These are phyloP conservation scores for Podila verticillata DNA, from an alignment of 192 early-diverging fungal genomes.

Conservation along the genomic window DNA sequence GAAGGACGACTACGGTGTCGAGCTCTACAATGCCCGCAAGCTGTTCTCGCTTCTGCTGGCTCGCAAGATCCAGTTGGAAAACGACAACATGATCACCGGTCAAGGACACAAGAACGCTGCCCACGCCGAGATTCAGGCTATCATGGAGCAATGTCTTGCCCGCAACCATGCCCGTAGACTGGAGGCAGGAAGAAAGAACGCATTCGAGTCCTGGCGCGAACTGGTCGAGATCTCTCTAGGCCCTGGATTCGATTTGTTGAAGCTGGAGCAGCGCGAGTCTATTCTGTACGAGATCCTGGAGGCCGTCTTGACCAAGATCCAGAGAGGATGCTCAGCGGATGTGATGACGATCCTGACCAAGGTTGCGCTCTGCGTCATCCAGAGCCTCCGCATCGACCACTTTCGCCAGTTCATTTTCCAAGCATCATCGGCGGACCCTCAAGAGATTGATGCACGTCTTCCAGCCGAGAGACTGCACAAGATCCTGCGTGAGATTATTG, in stretches of 20 bases:
- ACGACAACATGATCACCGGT: constrained; percentile 53
- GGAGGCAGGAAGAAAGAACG: constrained; percentile 71
- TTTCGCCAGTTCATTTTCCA: constrained; percentile 61
- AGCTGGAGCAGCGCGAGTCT: constrained; percentile 67
- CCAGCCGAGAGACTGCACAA: constrained; percentile 65
- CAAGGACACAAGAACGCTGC: constrained; percentile 58
- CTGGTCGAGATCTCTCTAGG: constrained; percentile 78
- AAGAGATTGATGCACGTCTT: constrained; percentile 58
- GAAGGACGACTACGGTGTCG: constrained; percentile 65
- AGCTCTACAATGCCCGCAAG: constrained; percentile 76
- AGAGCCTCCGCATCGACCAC: constrained; percentile 64
- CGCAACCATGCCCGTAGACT: constrained; percentile 80
- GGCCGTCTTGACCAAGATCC: constrained; percentile 70
- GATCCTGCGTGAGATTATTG: constrained; percentile 64
- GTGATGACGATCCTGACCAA: constrained; percentile 65
- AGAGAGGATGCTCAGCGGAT: constrained; percentile 46
- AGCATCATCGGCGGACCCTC: constrained; percentile 57
- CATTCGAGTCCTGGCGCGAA: constrained; percentile 84
- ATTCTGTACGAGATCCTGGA: constrained; percentile 75
- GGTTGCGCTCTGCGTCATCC: constrained; percentile 66
- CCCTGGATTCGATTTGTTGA: constrained; percentile 70
- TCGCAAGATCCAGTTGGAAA: constrained; percentile 55
- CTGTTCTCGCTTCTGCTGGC: constrained; percentile 67
- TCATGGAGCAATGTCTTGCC: constrained; percentile 74
- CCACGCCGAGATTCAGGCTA: constrained; percentile 62